Evolutionary conservation across 768 basidiomycete species (phyloP).

Genomic region (Rhodotorula paludigena): DNA sequence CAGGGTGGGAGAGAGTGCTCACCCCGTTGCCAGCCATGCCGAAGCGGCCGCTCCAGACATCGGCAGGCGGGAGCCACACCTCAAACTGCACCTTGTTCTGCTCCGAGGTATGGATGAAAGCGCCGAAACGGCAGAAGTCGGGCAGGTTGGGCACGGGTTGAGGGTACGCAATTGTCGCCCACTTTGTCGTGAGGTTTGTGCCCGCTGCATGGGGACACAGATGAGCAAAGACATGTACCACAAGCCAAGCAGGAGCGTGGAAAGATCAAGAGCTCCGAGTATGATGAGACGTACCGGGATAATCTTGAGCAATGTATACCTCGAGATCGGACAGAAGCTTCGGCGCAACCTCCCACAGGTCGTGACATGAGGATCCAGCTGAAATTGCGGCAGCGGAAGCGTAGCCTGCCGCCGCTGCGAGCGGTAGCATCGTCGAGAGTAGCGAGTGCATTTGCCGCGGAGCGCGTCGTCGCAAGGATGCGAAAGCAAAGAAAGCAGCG

Average conservation of each 20-base stretch:
- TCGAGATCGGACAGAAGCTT: constrained; percentile 22
- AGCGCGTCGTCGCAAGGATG: too few species aligned
- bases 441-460: too few species aligned
- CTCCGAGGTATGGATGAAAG: constrained; percentile 35
- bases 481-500: too few species aligned
- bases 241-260: too few species aligned
- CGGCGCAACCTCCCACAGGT: constrained; percentile 23
- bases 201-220: background rate
- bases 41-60: constrained; percentile 22
- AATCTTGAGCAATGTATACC: constrained; percentile 27
- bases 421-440: too few species aligned
- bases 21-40: constrained; percentile 34
- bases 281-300: background rate
- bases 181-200: constrained; percentile 11
- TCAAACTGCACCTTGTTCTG: constrained; percentile 35
- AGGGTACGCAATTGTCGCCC: background rate
- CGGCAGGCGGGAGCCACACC: constrained; percentile 33
- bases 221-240: too few species aligned
- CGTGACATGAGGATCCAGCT: constrained; percentile 1
- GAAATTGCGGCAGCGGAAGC: constrained; percentile 4
- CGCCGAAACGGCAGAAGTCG: constrained; percentile 39
- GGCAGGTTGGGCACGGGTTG: constrained; percentile 25
- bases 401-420: background rate
- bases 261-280: too few species aligned
- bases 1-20: background rate